Conservation (phyloP, 208 protist species). For the Porcisia hertigi region DNA sequence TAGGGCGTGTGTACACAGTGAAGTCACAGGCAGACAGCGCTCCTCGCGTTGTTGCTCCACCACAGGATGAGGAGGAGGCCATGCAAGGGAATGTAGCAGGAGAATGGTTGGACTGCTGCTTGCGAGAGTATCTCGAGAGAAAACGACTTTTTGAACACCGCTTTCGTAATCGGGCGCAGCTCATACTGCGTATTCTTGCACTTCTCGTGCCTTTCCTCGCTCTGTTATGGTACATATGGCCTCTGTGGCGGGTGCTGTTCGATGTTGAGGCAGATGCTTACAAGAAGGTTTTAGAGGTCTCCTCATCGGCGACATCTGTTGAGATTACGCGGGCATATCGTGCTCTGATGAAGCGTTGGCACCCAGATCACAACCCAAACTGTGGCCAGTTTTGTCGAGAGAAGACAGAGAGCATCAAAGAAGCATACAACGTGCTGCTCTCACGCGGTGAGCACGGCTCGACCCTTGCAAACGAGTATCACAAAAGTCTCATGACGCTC, state of each 20-base stretch:
- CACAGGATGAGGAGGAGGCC: conserved; percentile 11
- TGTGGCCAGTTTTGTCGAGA: conserved; percentile 69
- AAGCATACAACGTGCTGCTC: conserved; percentile 80
- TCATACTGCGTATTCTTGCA: conserved; percentile 29
- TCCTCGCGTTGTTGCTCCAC: conserved; percentile 5
- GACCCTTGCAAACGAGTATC: conserved; percentile 67
- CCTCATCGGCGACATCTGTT: conserved; percentile 28
- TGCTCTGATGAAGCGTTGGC: conserved; percentile 70
- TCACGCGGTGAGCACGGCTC: conserved; percentile 55
- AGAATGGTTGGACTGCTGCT: conserved; percentile 71
- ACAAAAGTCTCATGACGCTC: conserved; percentile 59
- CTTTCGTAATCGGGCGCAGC: conserved; percentile 19
- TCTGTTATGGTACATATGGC: conserved; percentile 55
- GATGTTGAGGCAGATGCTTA: conserved; percentile 71
- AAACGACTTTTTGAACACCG: conserved; percentile 46
- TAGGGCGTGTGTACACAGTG: conserved; percentile 26
- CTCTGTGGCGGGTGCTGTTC: conserved; percentile 77
- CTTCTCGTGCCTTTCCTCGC: conserved; percentile 34
- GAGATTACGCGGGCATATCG: conserved; percentile 84
- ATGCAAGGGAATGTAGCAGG: neutral
- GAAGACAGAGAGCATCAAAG: conserved; percentile 66
- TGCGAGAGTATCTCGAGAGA: conserved; percentile 67
- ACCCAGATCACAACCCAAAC: conserved; percentile 81
- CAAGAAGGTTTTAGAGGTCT: conserved; percentile 58
- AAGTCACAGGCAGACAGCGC: conserved; percentile 16